phyloP scores from a whole-genome alignment of 2,329 filamentous ascomycete genomes.

The Fusarium sp. region DNA sequence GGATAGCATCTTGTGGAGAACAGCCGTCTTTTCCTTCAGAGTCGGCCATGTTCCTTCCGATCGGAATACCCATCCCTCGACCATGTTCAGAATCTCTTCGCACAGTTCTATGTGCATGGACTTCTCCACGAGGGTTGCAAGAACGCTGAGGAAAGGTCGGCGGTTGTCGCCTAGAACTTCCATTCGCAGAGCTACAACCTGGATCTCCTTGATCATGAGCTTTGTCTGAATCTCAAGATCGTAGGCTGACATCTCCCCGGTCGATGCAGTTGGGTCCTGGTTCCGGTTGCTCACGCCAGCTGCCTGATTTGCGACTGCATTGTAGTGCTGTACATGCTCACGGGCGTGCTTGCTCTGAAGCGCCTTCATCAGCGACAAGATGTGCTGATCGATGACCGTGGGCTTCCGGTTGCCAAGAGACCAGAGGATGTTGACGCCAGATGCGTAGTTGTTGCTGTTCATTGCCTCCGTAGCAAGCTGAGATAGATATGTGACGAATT shows the following conservation, averaged over 20 bases:
- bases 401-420: constrained; percentile 89
- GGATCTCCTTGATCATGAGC: constrained; percentile 94
- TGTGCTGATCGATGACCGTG: constrained; percentile 90
- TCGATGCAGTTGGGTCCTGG: constrained; percentile 69
- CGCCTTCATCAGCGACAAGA: constrained; percentile 90
- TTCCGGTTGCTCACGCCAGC: constrained; percentile 59
- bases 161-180: constrained; percentile 92
- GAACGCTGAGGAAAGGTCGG: constrained; percentile 92
- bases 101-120: constrained; percentile 90
- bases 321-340: constrained; percentile 89
- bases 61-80: constrained; percentile 96
- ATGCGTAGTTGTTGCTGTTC: constrained; percentile 84
- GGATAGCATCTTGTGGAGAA: constrained; percentile 98
- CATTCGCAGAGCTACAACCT: constrained; percentile 93
- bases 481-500: constrained; percentile 89
- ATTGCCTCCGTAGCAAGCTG: constrained; percentile 91
- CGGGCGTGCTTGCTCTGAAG: constrained; percentile 92
- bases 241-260: constrained; percentile 76
- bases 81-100: constrained; percentile 93
- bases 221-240: constrained; percentile 92
- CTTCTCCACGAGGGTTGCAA: constrained; percentile 95
- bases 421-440: constrained; percentile 94
- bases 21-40: constrained; percentile 98
- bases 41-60: constrained; percentile 97
- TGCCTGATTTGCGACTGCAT: constrained; percentile 69